These are phyloP conservation scores for Cryptococcus depauperatus DNA, from an alignment of 1,284 basidiomycete species.

Conservation along the genomic window DNA sequence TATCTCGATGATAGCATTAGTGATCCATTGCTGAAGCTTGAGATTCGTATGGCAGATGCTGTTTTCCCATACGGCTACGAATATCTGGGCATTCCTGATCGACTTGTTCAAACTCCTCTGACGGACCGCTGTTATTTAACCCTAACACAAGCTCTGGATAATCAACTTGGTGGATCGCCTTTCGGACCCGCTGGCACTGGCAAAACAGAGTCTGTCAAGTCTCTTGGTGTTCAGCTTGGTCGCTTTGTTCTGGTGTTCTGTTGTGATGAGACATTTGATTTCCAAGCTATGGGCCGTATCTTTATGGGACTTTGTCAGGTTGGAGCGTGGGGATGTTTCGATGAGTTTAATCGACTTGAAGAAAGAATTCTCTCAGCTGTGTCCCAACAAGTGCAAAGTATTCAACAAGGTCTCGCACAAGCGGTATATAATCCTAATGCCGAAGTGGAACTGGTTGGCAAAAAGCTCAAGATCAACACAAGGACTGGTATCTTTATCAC, in stretches of 20 bases:
- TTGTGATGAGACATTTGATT: constrained; percentile 99
- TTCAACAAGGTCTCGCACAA: constrained; percentile 85
- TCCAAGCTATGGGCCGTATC: constrained; percentile 99
- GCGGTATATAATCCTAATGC: constrained; percentile 71
- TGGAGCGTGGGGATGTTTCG: constrained; percentile 98
- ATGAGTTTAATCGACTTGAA: constrained; percentile 96
- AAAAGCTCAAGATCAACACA: constrained; percentile 82
- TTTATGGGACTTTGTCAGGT: constrained; percentile 98
- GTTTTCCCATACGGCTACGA: constrained; percentile 97
- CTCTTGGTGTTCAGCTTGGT: constrained; percentile 92
- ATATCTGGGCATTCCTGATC: constrained; percentile 92
- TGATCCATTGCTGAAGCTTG: constrained; percentile 70
- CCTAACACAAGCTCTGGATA: constrained; percentile 88
- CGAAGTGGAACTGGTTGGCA: constrained; percentile 94
- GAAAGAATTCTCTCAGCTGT: constrained; percentile 97
- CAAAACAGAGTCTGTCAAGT: constrained; percentile 99
- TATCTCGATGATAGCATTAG: constrained; percentile 67
- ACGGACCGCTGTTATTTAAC: constrained; percentile 98
- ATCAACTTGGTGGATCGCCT: constrained; percentile 90
- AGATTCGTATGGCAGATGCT: constrained; percentile 82
- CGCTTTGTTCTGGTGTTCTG: constrained; percentile 98
- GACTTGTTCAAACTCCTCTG: constrained; percentile 94
- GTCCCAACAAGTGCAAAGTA: constrained; percentile 97
- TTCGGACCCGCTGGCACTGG: constrained; percentile 98
- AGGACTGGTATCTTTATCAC: constrained; percentile 97